Evolutionary conservation across 2,329 filamentous ascomycete genomes (phyloP), one percentile per base, ranked within the genome.

Genomic region (Fusarium kyushuense): DNA sequence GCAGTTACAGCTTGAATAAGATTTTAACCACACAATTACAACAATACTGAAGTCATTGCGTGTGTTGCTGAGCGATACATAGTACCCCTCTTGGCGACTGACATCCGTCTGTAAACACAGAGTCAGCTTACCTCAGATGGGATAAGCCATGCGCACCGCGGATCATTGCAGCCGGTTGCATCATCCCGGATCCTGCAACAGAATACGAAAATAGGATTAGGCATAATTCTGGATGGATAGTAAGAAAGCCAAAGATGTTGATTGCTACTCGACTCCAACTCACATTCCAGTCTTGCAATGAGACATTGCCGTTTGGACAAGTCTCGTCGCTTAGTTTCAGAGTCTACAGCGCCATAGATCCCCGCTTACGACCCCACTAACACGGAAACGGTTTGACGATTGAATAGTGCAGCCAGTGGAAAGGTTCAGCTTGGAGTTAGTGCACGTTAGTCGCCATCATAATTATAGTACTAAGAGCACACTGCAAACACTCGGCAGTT

Each of bases 321-420:
- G 27, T 25, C 36, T 2, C 16, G n/a, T 17, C 0, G 23, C n/a
- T 7, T 16, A 6, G 14, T 14, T 3, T 13, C 42, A 10, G 6
- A 17, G 11, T 16, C 17, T 7, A 16, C 17, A 16, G 21, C 5
- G 12, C 11, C 6, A 27, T 25, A n/a, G 11, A 12, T 21, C 13
- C 27, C 56, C 23, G 57, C 35, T 51, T 21, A 59, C 35, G 32
- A 42, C 35, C 54, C 54, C 57, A 30, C 55, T 58, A 47, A 32
- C 7, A 0, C 16, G 6, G 9, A 27, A 21, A 14, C 13, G 27
- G 38, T 27, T 35, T 23, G 7, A 36, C 11, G 16, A 10, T 16
- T 9, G 3, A 5, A 29, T n/a, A 6, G 17, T 8, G 4, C 10
- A 6, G 13, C 32, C 19, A 53, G 33, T 41, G 16, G 9, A 12